A percentile compares a stretch with the other conserved stretches of the same genome.
Conservation (phyloP, 345 rosid species). For the Conringia planisiliqua region DNA sequence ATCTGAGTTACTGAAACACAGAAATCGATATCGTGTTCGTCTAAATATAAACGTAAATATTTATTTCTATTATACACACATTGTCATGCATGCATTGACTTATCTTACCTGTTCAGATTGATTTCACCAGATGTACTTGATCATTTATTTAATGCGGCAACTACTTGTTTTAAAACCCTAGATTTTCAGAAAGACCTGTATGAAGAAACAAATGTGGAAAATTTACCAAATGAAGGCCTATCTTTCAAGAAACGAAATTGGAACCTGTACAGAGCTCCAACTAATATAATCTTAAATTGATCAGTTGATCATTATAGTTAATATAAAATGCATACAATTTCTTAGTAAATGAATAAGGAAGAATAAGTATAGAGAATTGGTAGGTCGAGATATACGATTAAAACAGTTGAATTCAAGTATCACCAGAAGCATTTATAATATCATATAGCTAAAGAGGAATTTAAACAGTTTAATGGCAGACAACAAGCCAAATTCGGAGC, state of each 20-base stretch:
- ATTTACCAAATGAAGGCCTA: neutral
- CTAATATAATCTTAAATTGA: neutral
- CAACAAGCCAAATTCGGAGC: constrained; percentile 12
- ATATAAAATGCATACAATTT: neutral
- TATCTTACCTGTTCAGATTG: neutral
- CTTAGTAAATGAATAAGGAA: neutral
- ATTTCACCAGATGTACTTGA: constrained; percentile 6
- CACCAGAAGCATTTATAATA: neutral
- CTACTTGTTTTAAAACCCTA: neutral
- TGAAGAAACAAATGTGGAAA: neutral
- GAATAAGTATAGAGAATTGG: neutral
- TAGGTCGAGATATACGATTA: too few species aligned
- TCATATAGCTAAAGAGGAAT: neutral
- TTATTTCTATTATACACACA: neutral
- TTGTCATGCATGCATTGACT: constrained; percentile 17
- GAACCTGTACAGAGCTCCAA: neutral
- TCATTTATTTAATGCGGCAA: constrained; percentile 10
- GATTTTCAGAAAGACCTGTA: neutral
- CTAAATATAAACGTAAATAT: neutral
- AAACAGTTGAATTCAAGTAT: constrained; percentile 1
- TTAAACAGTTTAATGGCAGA: neutral
- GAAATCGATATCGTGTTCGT: constrained; percentile 17
- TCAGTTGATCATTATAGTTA: neutral
- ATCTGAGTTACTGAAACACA: neutral
- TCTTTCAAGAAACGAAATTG: neutral